phyloP scores from a whole-genome alignment of 208 protist genomes.

The Acanthamoeba royreba region DNA sequence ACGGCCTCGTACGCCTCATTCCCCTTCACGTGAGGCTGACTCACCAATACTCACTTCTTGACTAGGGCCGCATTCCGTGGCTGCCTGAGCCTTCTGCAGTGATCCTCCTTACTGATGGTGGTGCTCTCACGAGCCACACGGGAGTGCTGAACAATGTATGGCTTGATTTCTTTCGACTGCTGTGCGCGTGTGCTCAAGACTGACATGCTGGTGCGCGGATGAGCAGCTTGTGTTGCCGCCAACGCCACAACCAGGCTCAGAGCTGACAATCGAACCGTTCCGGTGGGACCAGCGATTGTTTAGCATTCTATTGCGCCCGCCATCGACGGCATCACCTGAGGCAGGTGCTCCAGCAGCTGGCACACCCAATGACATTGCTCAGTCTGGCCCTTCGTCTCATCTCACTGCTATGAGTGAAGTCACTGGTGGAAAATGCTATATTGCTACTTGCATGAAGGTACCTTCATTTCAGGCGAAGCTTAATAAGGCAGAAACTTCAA shows the following conservation, averaged over 20 bases:
- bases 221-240: slow-evolving; percentile 24
- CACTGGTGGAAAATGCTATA: slow-evolving; percentile 50
- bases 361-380: neutral
- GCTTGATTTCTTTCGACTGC: too few species aligned
- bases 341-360: neutral
- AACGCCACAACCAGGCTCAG: slow-evolving; percentile 2
- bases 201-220: too few species aligned
- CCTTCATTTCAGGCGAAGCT: too few species aligned
- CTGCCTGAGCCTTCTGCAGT: slow-evolving; percentile 45
- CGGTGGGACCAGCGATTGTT: slow-evolving; percentile 65
- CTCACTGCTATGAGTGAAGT: neutral
- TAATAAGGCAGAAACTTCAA: too few species aligned
- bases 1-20: slow-evolving; percentile 44
- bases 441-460: slow-evolving; percentile 58
- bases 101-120: slow-evolving; percentile 58
- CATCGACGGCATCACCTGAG: neutral
- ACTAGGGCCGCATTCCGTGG: slow-evolving; percentile 63
- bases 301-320: slow-evolving; percentile 44
- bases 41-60: too few species aligned
- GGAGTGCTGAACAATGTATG: slow-evolving; percentile 43
- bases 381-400: neutral
- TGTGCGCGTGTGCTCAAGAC: too few species aligned
- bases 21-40: neutral
- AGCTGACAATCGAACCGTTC: slow-evolving; percentile 57
- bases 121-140: neutral